phyloP scores from a whole-genome alignment of 2,329 filamentous ascomycete genomes.

The Ampelomyces quisqualis region DNA sequence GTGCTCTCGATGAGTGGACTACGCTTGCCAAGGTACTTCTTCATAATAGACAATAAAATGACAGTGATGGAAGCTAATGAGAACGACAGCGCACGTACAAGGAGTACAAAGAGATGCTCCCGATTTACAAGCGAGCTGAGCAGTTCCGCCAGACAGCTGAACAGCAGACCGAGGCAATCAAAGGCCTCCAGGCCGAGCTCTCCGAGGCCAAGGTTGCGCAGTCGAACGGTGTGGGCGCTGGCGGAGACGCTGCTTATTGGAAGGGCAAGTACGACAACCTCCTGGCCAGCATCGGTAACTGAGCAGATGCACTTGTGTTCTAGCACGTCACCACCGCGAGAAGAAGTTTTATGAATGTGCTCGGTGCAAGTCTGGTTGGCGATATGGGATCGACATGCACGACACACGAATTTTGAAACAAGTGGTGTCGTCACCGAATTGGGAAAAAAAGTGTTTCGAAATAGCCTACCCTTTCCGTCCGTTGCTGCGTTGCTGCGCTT shows the following conservation, averaged over 20 bases:
- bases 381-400: too few relatives aligned
- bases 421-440: too few relatives aligned
- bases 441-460: too few relatives aligned
- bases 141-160: constrained; percentile 15
- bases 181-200: constrained; percentile 21
- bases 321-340: too few relatives aligned
- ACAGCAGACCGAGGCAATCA: constrained; percentile 19
- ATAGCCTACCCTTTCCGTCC: too few relatives aligned
- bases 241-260: constrained; percentile 23
- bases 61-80: not conserved
- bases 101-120: constrained; percentile 28
- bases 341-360: too few relatives aligned
- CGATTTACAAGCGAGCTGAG: constrained; percentile 23
- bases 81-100: constrained; percentile 23
- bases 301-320: too few relatives aligned
- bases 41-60: not conserved
- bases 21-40: constrained; percentile 24
- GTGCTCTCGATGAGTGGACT: constrained; percentile 20
- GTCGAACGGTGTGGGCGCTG: constrained; percentile 10
- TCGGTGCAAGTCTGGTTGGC: too few relatives aligned
- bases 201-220: constrained; percentile 11
- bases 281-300: constrained; percentile 15
- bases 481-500: too few relatives aligned
- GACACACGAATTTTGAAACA: too few relatives aligned
- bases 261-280: constrained; percentile 29